Percentiles rank a stretch among this genome's conserved stretches.
Conservation (phyloP, 108 stramenopile genomes). For the Nitzschia palea region DNA sequence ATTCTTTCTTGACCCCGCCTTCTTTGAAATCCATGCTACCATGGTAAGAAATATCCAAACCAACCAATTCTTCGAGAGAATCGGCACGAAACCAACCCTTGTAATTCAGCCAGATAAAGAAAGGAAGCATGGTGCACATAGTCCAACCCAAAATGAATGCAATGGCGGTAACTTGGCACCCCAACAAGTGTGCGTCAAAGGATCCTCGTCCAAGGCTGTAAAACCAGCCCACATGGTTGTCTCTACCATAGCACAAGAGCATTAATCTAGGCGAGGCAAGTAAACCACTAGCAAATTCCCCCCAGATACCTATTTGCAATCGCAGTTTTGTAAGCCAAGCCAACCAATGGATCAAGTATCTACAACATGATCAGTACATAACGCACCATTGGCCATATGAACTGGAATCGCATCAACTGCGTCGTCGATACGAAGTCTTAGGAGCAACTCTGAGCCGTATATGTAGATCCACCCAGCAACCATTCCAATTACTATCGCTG, state of each 20-base stretch:
- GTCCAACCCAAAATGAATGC: constrained; percentile 80
- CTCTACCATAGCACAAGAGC: constrained; percentile 38
- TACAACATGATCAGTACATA: no score
- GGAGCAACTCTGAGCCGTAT: constrained; percentile 46
- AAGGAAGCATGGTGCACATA: constrained; percentile 51
- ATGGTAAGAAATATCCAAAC: constrained; percentile 66
- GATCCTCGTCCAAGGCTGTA: constrained; percentile 53
- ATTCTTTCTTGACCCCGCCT: constrained; percentile 47
- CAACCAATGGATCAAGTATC: no score
- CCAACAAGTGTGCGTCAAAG: constrained; percentile 61
- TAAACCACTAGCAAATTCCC: constrained; percentile 76
- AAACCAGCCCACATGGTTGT: constrained; percentile 70
- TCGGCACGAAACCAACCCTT: constrained; percentile 78
- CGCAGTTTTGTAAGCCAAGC: no score
- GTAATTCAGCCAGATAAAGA: constrained; percentile 69
- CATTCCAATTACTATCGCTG: constrained; percentile 79
- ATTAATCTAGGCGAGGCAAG: constrained; percentile 55
- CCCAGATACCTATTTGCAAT: no score
- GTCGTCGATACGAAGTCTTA: constrained; percentile 83
- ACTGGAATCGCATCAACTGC: constrained; percentile 94
- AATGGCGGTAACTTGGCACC: constrained; percentile 63
- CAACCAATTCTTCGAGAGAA: constrained; percentile 72
- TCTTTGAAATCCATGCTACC: constrained; percentile 31
- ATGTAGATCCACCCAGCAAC: constrained; percentile 81
- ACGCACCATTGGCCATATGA: constrained; percentile 78